Conservation (phyloP, 768 basidiomycete species). For the Calocybe cyanea region DNA sequence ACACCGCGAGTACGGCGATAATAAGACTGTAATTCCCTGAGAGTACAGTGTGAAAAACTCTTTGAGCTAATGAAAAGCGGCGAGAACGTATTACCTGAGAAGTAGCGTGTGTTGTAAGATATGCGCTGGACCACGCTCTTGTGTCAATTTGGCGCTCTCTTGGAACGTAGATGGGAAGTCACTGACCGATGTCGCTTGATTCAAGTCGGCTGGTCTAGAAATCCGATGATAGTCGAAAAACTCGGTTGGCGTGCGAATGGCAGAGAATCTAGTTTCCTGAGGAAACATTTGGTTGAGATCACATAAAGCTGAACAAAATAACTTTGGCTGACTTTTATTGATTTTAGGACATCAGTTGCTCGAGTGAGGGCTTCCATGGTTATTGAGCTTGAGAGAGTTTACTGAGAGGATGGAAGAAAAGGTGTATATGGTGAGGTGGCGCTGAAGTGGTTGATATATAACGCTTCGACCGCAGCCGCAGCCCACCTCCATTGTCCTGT, state of each 20-base stretch:
- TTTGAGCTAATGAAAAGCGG: background rate
- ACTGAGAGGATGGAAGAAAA: conserved; percentile 11
- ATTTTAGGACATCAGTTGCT: conserved; percentile 64
- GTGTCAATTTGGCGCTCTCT: background rate
- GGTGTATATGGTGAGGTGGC: conserved; percentile 9
- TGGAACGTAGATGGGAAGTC: background rate
- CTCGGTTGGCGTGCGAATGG: conserved; percentile 66
- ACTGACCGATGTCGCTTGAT: conserved; percentile 72
- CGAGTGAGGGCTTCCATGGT: conserved; percentile 66
- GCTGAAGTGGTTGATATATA: conserved; percentile 14
- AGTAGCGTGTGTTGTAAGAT: conserved; percentile 92
- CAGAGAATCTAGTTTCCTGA: conserved; percentile 78
- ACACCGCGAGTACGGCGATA: conserved; percentile 73
- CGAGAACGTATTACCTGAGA: conserved; percentile 50
- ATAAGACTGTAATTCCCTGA: conserved; percentile 86
- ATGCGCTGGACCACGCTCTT: conserved; percentile 54
- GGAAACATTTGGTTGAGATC: background rate
- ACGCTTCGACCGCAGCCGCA: conserved; percentile 15
- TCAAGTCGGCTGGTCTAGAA: conserved; percentile 80
- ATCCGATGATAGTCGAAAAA: conserved; percentile 84
- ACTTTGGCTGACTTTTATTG: conserved; percentile 57
- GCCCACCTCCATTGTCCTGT: conserved; percentile 7
- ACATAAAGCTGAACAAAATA: background rate
- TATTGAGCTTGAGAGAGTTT: conserved; percentile 10
- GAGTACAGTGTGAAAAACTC: conserved; percentile 6